These are phyloP conservation scores for Ceratobasidium sp. DNA, from an alignment of 1,284 basidiomycete genomes.

Conservation along the genomic window DNA sequence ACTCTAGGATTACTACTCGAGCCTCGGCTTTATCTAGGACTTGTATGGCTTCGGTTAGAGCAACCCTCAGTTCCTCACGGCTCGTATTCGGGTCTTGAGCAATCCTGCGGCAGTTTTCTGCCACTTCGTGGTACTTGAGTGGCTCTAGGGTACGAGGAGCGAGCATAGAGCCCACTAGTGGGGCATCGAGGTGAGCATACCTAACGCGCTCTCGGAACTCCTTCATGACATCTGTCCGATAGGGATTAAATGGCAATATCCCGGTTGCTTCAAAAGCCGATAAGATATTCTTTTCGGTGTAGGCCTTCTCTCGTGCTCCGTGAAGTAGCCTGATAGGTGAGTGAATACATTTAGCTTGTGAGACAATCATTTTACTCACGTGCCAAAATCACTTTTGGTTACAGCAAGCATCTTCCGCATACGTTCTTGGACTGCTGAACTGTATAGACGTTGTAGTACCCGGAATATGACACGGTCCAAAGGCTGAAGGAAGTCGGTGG, in stretches of 20 bases:
- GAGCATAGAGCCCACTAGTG: too few relatives aligned
- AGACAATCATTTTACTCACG: background rate
- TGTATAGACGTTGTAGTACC: constrained; percentile 49
- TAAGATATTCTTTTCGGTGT: constrained; percentile 52
- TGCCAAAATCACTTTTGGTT: constrained; percentile 48
- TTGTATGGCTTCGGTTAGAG: background rate
- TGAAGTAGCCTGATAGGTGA: constrained; percentile 52
- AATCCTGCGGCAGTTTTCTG: background rate
- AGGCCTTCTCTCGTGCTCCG: constrained; percentile 49
- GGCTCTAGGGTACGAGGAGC: background rate
- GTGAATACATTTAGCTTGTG: background rate
- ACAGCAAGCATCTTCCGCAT: constrained; percentile 45
- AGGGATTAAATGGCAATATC: constrained; percentile 51
- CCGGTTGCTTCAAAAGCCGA: constrained; percentile 54
- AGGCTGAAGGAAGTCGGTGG: constrained; percentile 60
- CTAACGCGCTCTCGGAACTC: background rate
- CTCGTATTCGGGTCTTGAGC: background rate
- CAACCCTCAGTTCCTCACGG: background rate
- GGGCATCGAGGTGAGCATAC: too few relatives aligned
- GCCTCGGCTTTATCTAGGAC: background rate
- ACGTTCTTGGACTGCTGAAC: background rate
- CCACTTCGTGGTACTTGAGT: background rate
- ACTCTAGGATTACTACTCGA: background rate
- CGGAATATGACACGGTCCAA: constrained; percentile 60
- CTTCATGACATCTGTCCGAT: constrained; percentile 17